phyloP scores from a whole-genome alignment of 2,329 filamentous ascomycete species.

The Aureobasidium sp. region DNA sequence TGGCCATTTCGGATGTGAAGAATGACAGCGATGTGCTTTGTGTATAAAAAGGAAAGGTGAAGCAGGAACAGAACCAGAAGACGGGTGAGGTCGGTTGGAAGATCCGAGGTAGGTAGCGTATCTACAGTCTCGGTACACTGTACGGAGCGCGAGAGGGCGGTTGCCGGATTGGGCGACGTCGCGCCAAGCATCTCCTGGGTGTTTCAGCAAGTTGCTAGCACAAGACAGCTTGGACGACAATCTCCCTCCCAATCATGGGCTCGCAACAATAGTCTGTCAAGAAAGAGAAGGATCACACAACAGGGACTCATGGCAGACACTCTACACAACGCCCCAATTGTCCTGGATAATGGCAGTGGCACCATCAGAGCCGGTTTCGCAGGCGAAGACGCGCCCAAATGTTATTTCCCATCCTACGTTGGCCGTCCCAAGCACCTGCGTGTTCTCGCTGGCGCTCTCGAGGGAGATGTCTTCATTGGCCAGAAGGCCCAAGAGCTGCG shows the following conservation, averaged over 20 bases:
- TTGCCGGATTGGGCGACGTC: neutral
- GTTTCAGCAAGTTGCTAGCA: neutral
- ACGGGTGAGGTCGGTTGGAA: neutral
- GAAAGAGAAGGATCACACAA: neutral
- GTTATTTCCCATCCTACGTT: conserved; percentile 95
- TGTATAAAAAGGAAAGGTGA: neutral
- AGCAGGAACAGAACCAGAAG: neutral
- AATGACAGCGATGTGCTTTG: neutral
- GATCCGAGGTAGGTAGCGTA: neutral
- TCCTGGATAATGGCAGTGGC: conserved; percentile 97
- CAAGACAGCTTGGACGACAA: neutral
- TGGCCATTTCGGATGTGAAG: neutral
- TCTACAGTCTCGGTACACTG: no score
- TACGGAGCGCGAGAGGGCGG: neutral
- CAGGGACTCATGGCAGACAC: conserved; percentile 47
- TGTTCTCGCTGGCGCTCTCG: conserved; percentile 89
- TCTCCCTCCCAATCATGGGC: neutral
- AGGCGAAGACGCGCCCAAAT: conserved; percentile 90
- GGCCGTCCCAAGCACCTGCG: conserved; percentile 91
- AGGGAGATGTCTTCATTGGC: conserved; percentile 96
- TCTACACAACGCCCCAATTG: conserved; percentile 94
- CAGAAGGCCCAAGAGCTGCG: conserved; percentile 83
- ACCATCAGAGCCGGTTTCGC: conserved; percentile 97
- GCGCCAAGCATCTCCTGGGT: neutral
- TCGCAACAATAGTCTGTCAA: neutral